These are phyloP conservation scores for Sporothrix humicola DNA, from an alignment of 2,329 filamentous ascomycete species.

Conservation along the genomic window DNA sequence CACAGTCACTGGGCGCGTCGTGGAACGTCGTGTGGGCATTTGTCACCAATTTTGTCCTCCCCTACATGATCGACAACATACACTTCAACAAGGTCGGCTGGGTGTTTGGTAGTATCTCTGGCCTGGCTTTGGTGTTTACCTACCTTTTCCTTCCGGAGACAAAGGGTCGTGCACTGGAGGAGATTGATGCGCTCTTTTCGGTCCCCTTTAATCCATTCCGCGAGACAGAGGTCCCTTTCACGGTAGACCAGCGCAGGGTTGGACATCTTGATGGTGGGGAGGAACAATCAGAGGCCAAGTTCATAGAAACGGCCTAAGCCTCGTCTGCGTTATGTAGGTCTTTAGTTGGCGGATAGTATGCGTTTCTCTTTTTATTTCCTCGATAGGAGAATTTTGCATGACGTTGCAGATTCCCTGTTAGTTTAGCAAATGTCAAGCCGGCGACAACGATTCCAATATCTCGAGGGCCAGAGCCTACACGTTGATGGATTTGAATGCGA, in stretches of 20 bases:
- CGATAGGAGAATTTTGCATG: too few relatives aligned
- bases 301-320: too few relatives aligned
- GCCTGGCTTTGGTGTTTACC: conserved; percentile 37
- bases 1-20: conserved; percentile 37
- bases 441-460: too few relatives aligned
- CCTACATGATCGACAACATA: conserved; percentile 38
- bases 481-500: too few relatives aligned
- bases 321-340: too few relatives aligned
- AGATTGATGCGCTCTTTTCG: conserved; percentile 35
- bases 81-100: conserved; percentile 38
- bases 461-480: too few relatives aligned
- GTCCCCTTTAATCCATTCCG: conserved; percentile 34
- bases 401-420: too few relatives aligned
- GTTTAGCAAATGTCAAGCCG: too few relatives aligned
- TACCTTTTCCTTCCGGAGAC: conserved; percentile 38
- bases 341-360: too few relatives aligned
- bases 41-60: conserved; percentile 39
- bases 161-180: conserved; percentile 34
- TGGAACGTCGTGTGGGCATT: conserved; percentile 41
- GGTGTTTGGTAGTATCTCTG: conserved; percentile 39
- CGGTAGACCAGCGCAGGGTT: background rate
- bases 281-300: background rate
- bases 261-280: conserved; percentile 33
- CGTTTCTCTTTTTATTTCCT: too few relatives aligned
- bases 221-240: background rate